Percentiles rank a stretch among this genome's conserved stretches.
Evolutionary conservation across 108 stramenopile species (phyloP).

Genomic region (Cyclotella atomus): DNA sequence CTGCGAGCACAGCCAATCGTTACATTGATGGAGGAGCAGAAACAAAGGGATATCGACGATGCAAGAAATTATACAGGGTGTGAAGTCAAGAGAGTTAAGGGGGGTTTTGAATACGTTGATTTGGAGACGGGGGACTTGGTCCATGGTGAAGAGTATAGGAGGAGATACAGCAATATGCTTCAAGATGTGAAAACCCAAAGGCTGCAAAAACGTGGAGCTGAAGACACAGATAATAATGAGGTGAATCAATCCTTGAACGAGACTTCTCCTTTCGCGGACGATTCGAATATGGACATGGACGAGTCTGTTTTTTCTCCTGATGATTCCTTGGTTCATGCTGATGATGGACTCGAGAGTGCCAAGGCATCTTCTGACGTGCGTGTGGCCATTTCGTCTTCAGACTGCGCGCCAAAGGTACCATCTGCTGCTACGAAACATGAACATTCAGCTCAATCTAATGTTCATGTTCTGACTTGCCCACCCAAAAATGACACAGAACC

Average conservation of each 20-base stretch:
- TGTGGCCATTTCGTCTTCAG: background rate
- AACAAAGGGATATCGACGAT: slow-evolving; percentile 15
- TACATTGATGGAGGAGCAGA: slow-evolving; percentile 30
- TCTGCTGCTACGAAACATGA: background rate
- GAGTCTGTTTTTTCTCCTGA: slow-evolving; percentile 19
- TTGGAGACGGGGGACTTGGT: slow-evolving; percentile 7
- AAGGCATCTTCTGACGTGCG: background rate
- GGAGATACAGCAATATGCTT: slow-evolving; percentile 25
- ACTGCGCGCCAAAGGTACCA: background rate
- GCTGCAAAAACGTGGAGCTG: background rate
- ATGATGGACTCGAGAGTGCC: background rate
- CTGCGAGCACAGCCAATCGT: slow-evolving; percentile 31
- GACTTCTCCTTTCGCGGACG: slow-evolving; percentile 5
- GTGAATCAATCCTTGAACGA: background rate
- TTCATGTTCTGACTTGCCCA: background rate
- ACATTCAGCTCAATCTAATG: background rate
- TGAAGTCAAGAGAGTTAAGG: slow-evolving; percentile 22
- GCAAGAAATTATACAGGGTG: slow-evolving; percentile 15
- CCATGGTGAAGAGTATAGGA: slow-evolving; percentile 13
- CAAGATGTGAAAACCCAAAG: background rate
- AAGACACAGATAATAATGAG: background rate
- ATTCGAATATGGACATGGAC: slow-evolving; percentile 44
- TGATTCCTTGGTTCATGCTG: background rate
- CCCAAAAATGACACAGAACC: background rate
- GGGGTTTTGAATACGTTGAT: slow-evolving; percentile 22